Evolutionary conservation across 805 yeast species (phyloP).

Genomic region (Allodekkera sacchari): DNA sequence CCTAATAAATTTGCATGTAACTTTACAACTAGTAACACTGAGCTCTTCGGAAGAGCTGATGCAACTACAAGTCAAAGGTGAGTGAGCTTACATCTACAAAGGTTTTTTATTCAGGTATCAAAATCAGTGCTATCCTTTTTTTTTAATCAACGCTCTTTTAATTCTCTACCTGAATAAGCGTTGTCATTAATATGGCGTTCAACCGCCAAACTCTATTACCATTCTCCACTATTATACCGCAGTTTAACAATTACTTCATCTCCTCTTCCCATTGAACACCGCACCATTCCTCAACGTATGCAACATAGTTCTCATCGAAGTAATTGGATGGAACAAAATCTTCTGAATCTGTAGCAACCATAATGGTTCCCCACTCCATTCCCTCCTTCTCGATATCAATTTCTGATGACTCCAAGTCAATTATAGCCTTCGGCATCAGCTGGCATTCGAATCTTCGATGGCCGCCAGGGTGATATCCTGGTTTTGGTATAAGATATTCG

Average conservation of each 20-base stretch:
- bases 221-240: not conserved
- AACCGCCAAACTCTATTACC: not conserved
- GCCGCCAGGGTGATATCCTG: conserved; percentile 54
- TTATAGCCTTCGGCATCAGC: conserved; percentile 87
- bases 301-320: conserved; percentile 13
- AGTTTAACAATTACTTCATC: not conserved
- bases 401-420: conserved; percentile 57
- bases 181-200: not conserved
- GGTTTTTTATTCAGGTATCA: no score
- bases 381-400: conserved; percentile 49
- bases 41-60: no score
- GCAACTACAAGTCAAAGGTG: no score
- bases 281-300: conserved; percentile 19
- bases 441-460: conserved; percentile 73
- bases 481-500: conserved; percentile 40
- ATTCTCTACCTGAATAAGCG: not conserved
- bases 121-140: no score
- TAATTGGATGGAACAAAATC: conserved; percentile 10
- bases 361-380: conserved; percentile 96
- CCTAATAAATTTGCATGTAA: no score
- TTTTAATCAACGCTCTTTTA: no score
- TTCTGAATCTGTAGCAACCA: conserved; percentile 51
- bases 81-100: no score
- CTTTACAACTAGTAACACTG: no score
- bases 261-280: conserved; percentile 22